These are phyloP conservation scores for Entomortierella chlamydospora DNA, from an alignment of 192 early-diverging fungal species.

Conservation along the genomic window DNA sequence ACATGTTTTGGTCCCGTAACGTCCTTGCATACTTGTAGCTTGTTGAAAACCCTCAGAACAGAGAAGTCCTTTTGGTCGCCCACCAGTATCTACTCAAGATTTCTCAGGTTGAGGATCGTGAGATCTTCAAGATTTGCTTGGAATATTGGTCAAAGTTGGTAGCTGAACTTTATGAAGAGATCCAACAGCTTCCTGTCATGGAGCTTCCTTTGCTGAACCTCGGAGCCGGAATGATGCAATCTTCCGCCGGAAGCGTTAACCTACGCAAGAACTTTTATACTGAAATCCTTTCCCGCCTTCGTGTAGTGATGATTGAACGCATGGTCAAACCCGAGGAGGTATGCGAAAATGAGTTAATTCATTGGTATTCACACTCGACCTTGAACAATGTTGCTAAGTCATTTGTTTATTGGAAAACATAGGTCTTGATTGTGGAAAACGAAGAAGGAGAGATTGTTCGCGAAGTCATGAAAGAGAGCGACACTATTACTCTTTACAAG, in stretches of 20 bases:
- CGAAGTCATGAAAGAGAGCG: slow-evolving; percentile 96
- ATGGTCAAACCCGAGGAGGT: slow-evolving; percentile 99
- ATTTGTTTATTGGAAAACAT: background rate
- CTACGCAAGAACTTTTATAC: slow-evolving; percentile 86
- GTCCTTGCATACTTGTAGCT: slow-evolving; percentile 35
- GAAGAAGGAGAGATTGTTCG: slow-evolving; percentile 99
- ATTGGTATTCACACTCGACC: background rate
- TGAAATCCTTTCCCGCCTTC: slow-evolving; percentile 85
- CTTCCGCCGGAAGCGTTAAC: slow-evolving; percentile 55
- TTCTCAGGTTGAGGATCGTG: slow-evolving; percentile 93
- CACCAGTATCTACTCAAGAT: slow-evolving; percentile 93
- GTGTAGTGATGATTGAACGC: slow-evolving; percentile 96
- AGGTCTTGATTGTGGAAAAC: slow-evolving; percentile 96
- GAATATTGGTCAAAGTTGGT: slow-evolving; percentile 98
- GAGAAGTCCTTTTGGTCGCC: slow-evolving; percentile 73
- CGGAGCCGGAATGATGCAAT: slow-evolving; percentile 52
- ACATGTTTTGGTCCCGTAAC: too few species aligned
- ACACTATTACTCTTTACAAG: slow-evolving; percentile 99
- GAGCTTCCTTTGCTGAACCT: slow-evolving; percentile 74
- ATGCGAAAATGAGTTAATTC: background rate
- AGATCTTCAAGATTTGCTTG: slow-evolving; percentile 97
- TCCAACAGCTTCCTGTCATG: slow-evolving; percentile 65
- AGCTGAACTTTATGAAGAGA: slow-evolving; percentile 91
- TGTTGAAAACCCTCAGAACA: slow-evolving; percentile 68
- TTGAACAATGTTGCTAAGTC: background rate